Evolutionary conservation across 2,329 filamentous ascomycete genomes (phyloP), one percentile per base, ranked within the genome.

Genomic region (Beauveria pseudobassiana): DNA sequence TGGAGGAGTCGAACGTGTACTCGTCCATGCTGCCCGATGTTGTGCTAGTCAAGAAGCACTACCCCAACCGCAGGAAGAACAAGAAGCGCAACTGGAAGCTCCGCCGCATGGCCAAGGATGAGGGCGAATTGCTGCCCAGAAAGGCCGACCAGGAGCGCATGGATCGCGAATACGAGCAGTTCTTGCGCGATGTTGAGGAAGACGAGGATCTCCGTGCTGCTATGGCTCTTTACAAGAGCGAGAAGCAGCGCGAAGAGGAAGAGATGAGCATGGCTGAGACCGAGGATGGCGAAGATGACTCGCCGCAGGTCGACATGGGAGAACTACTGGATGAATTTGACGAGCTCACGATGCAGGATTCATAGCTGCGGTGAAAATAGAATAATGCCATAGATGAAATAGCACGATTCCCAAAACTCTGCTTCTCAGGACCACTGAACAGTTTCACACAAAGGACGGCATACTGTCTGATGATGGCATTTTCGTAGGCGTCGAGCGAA

Each of bases 1-100:
- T 97, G 40, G 92, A 97, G 74, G 76, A 83, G 56, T 91, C 87
- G 59, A 86, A 86, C 73, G 86, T 87, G 56, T 93, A 96, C 76
- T 80, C 85, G 3, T 88, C 87, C 3, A 86, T 82, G 3, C 90
- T 99, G 61, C 95, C 95, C 0, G 95, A 99, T 70, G 95, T 98
- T 0, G 78, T 99, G 7, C 82, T 99, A 3, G 91, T 99, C 74
- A 98, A 96, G 91, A 99, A 99, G 76, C 87, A 91, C 82, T 99
- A 96, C 77, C 86, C 89, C 63, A 86, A 90, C 68, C 89, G 89
- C 76, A 87, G 89, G 80, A 96, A 93, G 84, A 77, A 77, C 69
- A 88, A 87, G 80, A 83, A 82, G 75, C 87, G 96, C 68, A 90
- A 90, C 81, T 99, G 95, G 95, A 90, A 89, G 74, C 86, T 99